Percentiles rank a stretch among this genome's conserved stretches.
Evolutionary conservation across 768 basidiomycete genomes (phyloP).

Genomic region (Hirschioporus abietinus): DNA sequence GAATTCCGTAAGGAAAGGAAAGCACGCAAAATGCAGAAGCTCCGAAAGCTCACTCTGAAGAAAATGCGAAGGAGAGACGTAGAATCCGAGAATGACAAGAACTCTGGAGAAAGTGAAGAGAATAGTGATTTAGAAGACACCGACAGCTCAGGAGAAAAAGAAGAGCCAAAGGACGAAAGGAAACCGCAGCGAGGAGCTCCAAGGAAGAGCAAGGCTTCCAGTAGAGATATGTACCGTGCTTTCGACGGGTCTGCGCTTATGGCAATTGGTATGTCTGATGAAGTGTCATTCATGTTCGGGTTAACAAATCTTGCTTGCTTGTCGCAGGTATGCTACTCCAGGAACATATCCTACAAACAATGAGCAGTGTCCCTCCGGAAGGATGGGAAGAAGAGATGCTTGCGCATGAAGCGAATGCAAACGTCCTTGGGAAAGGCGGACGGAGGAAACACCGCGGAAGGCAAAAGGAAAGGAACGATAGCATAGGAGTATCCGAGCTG

Average conservation of each 20-base stretch:
- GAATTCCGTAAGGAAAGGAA: slow-evolving; percentile 41
- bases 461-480: slow-evolving; percentile 9
- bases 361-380: slow-evolving; percentile 23
- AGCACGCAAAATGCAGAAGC: slow-evolving; percentile 19
- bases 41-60: slow-evolving; percentile 15
- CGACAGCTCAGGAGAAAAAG: slow-evolving; percentile 9
- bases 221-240: slow-evolving; percentile 67
- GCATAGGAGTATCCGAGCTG: slow-evolving; percentile 12
- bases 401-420: slow-evolving; percentile 1
- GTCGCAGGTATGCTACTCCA: slow-evolving; percentile 60
- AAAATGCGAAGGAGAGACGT: slow-evolving; percentile 12
- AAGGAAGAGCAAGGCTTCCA: slow-evolving; percentile 16
- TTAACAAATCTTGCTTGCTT: slow-evolving; percentile 1
- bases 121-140: slow-evolving; percentile 14
- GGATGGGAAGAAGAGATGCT: slow-evolving; percentile 38
- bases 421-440: slow-evolving; percentile 12
- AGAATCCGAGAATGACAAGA: slow-evolving; percentile 17
- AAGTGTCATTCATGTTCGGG: not conserved
- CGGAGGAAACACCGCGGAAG: slow-evolving; percentile 15
- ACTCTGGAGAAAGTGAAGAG: slow-evolving; percentile 14
- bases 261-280: slow-evolving; percentile 50
- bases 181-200: slow-evolving; percentile 7
- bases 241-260: slow-evolving; percentile 71
- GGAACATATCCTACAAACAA: slow-evolving; percentile 33
- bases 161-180: slow-evolving; percentile 16